Base-by-base conservation (phyloP, 495 filamentous ascomycete genomes). In the Viridothelium virens region DNA sequence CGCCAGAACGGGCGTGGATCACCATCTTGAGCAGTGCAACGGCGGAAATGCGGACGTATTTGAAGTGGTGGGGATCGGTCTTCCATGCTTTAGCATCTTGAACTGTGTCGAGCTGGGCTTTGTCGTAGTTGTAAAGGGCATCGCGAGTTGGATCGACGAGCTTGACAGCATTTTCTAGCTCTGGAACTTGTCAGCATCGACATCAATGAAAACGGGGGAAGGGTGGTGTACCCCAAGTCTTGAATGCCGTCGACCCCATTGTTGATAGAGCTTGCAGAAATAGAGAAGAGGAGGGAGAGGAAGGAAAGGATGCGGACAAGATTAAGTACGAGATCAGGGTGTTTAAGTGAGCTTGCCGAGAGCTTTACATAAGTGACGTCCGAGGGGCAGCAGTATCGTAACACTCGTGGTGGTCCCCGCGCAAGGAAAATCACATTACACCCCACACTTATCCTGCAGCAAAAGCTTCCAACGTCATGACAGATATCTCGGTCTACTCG, bases 21-120 rank as follows among this genome's bases (percentile, higher is more conserved):
- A 96, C 91, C 95, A 99, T 99, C 79, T 99, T 99, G 69, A 97
- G 82, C 12, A 99, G 85, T 4, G 95, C 95, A 33, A 95, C 86
- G 47, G 95, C 91, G 48, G 91, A 93, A 76, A 99, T 92, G 70
- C 92, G 91, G 34, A 97, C 89, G 46, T 87, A 81, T 74, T 94
- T 92, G 86, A 96, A 99, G 81, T 97, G 86, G 75, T 91, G 81
- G 0, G 89, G 89, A 75, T 97, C 85, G n/a, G 80, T 82, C 65
- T 77, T 76, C 94, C 95, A 97, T 46, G 95, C 92, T 38, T 84
- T 83, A n/a, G 79, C 79, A 3, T 82, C 77, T 69, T 77, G 77
- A 69, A 82, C 76, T 61, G 80, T 76, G 72, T 85, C 87, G 70
- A 93, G 88, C 41, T 85, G 84, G 11, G 76, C 79, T 65, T 80